A percentile compares a stretch with the other conserved stretches of the same genome.
phyloP scores from a whole-genome alignment of 2,329 filamentous ascomycete genomes.

The Alternaria sp. region DNA sequence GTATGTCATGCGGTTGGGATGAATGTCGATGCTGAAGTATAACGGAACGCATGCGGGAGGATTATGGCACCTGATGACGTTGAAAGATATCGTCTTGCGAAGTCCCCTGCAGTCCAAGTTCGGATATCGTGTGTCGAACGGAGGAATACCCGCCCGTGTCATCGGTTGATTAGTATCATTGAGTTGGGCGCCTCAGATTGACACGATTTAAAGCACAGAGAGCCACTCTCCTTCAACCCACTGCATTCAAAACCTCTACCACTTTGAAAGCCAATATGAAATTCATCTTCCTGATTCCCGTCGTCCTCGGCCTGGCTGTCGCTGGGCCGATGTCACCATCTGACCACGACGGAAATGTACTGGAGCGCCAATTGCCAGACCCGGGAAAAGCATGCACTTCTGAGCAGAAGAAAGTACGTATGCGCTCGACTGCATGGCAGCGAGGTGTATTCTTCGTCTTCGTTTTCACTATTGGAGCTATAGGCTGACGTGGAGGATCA shows the following conservation, averaged over 20 bases:
- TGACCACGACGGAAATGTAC: background rate
- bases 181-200: too few relatives aligned
- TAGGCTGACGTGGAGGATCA: too few relatives aligned
- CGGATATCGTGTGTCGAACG: too few relatives aligned
- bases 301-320: background rate
- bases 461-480: too few relatives aligned
- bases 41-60: background rate
- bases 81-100: background rate
- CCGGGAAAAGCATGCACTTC: background rate
- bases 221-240: background rate
- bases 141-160: too few relatives aligned
- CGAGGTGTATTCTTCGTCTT: background rate
- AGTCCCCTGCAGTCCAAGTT: background rate
- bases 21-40: constrained; percentile 17
- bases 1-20: constrained; percentile 67
- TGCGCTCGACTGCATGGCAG: background rate
- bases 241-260: background rate
- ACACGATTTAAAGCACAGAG: too few relatives aligned
- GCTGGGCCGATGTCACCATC: background rate
- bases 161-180: background rate
- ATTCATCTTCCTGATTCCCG: background rate
- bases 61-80: background rate
- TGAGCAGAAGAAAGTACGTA: background rate
- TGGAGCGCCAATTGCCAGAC: background rate
- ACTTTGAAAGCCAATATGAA: accelerated